phyloP scores from a whole-genome alignment of 768 basidiomycete genomes.

The Boletales sp. region DNA sequence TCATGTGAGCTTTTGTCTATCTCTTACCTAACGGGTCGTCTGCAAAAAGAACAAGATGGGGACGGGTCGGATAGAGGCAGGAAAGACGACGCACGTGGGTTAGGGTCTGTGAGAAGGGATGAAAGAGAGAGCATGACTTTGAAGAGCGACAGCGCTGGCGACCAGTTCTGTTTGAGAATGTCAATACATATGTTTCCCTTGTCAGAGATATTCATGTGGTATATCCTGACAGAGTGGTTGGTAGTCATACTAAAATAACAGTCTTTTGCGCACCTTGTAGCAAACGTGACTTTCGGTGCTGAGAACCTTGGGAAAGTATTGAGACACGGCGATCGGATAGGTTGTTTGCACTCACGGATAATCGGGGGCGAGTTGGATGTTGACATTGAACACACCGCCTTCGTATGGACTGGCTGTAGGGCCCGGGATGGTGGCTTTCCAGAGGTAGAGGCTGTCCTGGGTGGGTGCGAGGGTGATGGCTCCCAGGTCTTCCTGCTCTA shows the following conservation, averaged over 20 bases:
- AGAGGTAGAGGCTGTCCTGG: constrained; percentile 62
- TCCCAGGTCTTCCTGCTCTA: constrained; percentile 81
- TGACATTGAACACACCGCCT: constrained; percentile 69
- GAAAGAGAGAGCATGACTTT: constrained; percentile 94
- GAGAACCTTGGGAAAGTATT: constrained; percentile 52
- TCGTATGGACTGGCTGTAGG: constrained; percentile 83
- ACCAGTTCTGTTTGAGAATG: constrained; percentile 93
- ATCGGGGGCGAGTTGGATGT: constrained; percentile 63
- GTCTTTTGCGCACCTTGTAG: constrained; percentile 51
- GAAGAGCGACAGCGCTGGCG: constrained; percentile 88
- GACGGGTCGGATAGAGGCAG: neutral
- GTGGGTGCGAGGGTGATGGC: constrained; percentile 63
- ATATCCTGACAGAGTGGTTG: constrained; percentile 51
- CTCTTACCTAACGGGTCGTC: constrained; percentile 68
- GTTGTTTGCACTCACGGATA: constrained; percentile 57
- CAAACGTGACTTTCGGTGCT: constrained; percentile 72
- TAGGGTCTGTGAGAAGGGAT: constrained; percentile 89
- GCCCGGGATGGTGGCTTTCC: constrained; percentile 78
- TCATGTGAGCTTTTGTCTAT: neutral
- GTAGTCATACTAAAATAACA: neutral
- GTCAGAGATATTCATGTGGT: constrained; percentile 88
- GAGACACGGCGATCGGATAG: constrained; percentile 2
- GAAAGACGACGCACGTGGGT: constrained; percentile 63
- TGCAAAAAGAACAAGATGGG: constrained; percentile 24
- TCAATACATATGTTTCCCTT: constrained; percentile 81